Conservation (phyloP, 1,284 basidiomycete species). For the Blastosporella zonata region DNA sequence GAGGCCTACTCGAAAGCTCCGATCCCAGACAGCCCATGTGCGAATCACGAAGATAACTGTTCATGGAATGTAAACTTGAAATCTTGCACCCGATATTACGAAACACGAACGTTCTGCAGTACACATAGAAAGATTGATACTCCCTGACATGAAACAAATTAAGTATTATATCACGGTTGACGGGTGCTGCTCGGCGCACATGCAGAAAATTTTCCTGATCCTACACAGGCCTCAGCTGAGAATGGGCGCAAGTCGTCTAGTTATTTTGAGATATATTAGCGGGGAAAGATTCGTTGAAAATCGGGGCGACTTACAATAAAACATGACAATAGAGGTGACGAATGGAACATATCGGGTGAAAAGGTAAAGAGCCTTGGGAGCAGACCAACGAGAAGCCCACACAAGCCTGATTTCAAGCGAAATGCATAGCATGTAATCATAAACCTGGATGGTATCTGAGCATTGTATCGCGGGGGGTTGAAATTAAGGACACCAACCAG, state of each 20-base stretch:
- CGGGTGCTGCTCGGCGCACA: neutral
- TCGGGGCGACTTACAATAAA: constrained; percentile 2
- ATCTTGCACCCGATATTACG: neutral
- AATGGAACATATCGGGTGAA: constrained; percentile 13
- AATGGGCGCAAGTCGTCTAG: neutral
- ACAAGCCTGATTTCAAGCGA: constrained; percentile 3
- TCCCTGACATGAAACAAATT: neutral
- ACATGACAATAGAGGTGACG: neutral
- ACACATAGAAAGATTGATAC: constrained; percentile 1
- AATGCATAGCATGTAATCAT: constrained; percentile 3
- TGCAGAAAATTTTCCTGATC: neutral
- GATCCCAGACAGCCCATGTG: constrained; percentile 8
- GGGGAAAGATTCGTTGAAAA: neutral
- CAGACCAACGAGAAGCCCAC: constrained; percentile 9
- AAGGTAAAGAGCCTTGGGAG: constrained; percentile 12
- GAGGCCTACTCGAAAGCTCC: neutral
- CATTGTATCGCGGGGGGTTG: neutral
- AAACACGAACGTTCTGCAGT: constrained; percentile 8
- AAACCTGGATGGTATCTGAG: constrained; percentile 1
- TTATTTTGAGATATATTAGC: neutral
- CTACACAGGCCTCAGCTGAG: neutral
- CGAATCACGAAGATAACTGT: constrained; percentile 13
- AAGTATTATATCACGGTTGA: neutral
- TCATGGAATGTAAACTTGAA: neutral
- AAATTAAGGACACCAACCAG: neutral